These are phyloP conservation scores for Theileria equi DNA, from an alignment of 169 alveolate species.

Conservation along the genomic window DNA sequence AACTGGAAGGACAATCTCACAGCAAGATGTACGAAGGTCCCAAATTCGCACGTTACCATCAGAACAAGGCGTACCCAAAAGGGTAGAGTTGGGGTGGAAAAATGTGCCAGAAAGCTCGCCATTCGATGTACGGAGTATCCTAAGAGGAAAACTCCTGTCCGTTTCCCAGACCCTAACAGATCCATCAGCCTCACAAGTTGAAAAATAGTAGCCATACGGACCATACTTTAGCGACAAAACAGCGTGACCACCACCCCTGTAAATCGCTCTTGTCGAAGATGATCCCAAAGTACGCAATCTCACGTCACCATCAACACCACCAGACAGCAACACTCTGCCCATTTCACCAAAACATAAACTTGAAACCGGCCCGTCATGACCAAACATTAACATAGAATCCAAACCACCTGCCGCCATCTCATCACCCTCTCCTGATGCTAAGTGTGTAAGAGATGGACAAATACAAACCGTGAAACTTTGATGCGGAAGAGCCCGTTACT, in stretches of 20 bases:
- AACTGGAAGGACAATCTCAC: constrained; percentile 16
- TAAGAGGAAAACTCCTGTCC: constrained; percentile 58
- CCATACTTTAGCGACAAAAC: constrained; percentile 42
- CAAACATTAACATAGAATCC: constrained; percentile 11
- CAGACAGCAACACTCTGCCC: constrained; percentile 57
- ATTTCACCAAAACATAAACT: constrained; percentile 50
- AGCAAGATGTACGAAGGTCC: constrained; percentile 43
- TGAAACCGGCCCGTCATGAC: constrained; percentile 58
- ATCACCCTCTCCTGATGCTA: not conserved
- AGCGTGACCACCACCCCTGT: constrained; percentile 41
- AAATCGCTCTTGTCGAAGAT: constrained; percentile 24
- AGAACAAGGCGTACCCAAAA: constrained; percentile 28
- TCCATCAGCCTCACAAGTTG: constrained; percentile 55
- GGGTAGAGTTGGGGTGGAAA: constrained; percentile 65
- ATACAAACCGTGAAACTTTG: too few relatives aligned
- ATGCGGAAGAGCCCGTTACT: too few relatives aligned
- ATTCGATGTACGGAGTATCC: constrained; percentile 37
- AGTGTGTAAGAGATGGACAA: too few relatives aligned
- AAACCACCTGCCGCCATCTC: not conserved
- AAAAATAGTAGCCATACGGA: constrained; percentile 53
- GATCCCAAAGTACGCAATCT: constrained; percentile 40
- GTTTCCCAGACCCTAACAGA: constrained; percentile 63
- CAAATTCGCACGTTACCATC: constrained; percentile 49
- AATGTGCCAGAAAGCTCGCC: constrained; percentile 23
- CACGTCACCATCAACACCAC: constrained; percentile 48